phyloP scores from a whole-genome alignment of 2,329 filamentous ascomycete genomes.

The Plenodomus biglobosus region DNA sequence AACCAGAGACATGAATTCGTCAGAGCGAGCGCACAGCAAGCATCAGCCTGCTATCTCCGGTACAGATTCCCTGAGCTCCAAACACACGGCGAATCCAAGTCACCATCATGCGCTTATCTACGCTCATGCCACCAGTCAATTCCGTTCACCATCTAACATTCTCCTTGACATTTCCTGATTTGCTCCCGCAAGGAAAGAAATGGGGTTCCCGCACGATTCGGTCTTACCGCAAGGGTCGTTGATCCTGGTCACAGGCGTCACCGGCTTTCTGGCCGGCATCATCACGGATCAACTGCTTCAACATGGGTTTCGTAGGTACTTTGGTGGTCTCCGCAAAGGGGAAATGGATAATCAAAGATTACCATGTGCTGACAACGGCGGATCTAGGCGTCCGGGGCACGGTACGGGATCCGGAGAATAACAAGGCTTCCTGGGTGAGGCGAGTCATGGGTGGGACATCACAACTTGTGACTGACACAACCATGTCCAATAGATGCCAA shows the following conservation, averaged over 20 bases:
- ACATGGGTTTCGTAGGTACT: constrained; percentile 42
- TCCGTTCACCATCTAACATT: too few relatives aligned
- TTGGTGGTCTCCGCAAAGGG: too few relatives aligned
- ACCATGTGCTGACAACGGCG: constrained; percentile 27
- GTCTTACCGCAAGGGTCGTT: constrained; percentile 23
- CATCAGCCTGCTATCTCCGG: too few relatives aligned
- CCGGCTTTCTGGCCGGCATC: constrained; percentile 50
- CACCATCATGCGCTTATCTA: too few relatives aligned
- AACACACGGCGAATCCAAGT: too few relatives aligned
- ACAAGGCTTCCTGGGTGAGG: constrained; percentile 1
- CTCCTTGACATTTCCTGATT: too few relatives aligned
- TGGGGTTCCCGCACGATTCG: neutral
- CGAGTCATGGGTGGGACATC: neutral
- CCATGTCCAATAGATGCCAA: neutral
- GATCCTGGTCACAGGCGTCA: constrained; percentile 53
- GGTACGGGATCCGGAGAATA: constrained; percentile 35
- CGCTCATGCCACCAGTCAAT: too few relatives aligned
- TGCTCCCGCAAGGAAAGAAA: too few relatives aligned
- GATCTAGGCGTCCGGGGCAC: constrained; percentile 14
- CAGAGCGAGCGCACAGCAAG: too few relatives aligned
- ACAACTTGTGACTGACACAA: neutral
- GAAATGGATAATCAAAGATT: too few relatives aligned
- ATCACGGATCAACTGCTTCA: constrained; percentile 48
- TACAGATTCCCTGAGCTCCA: too few relatives aligned
- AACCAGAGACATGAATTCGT: too few relatives aligned